Conservation (phyloP, 768 basidiomycete genomes). For the Rubroboletus pulcherrimus region DNA sequence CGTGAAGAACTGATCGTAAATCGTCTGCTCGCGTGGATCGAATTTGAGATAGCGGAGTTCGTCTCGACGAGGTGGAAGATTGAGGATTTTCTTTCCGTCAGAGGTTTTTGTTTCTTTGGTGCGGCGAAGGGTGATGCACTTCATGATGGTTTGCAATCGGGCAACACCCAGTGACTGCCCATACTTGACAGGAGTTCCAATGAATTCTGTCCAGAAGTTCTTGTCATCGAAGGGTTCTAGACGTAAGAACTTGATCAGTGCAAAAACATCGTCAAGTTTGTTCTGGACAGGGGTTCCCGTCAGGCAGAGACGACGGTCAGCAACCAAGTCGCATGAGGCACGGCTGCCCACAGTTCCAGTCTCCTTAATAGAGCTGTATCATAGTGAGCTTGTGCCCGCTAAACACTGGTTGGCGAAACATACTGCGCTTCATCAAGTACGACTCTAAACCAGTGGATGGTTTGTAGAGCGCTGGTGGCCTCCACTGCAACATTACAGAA, state of each 20-base stretch:
- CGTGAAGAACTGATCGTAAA: constrained; percentile 86
- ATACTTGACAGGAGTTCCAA: constrained; percentile 89
- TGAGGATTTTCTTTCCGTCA: constrained; percentile 81
- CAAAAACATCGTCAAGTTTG: constrained; percentile 97
- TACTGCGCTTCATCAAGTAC: constrained; percentile 95
- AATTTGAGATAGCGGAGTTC: constrained; percentile 84
- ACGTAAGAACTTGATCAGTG: constrained; percentile 93
- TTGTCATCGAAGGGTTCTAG: constrained; percentile 92
- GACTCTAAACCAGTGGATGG: constrained; percentile 93
- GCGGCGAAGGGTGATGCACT: constrained; percentile 90
- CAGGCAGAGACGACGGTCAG: constrained; percentile 88
- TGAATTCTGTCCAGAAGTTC: constrained; percentile 86
- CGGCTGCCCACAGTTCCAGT: constrained; percentile 90
- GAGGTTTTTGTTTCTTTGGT: constrained; percentile 86
- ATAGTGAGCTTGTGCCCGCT: background rate
- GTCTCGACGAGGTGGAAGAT: constrained; percentile 88
- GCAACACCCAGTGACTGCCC: constrained; percentile 86
- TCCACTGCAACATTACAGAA: constrained; percentile 40
- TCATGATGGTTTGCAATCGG: constrained; percentile 96
- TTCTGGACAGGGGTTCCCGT: constrained; percentile 99
- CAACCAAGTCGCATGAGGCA: constrained; percentile 91
- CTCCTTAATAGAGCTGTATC: constrained; percentile 89
- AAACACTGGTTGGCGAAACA: constrained; percentile 33
- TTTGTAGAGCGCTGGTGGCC: constrained; percentile 79
- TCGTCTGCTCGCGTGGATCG: constrained; percentile 71